Base-by-base conservation (phyloP, 345 rosid genomes). In the Arabidopsis arenosa region DNA sequence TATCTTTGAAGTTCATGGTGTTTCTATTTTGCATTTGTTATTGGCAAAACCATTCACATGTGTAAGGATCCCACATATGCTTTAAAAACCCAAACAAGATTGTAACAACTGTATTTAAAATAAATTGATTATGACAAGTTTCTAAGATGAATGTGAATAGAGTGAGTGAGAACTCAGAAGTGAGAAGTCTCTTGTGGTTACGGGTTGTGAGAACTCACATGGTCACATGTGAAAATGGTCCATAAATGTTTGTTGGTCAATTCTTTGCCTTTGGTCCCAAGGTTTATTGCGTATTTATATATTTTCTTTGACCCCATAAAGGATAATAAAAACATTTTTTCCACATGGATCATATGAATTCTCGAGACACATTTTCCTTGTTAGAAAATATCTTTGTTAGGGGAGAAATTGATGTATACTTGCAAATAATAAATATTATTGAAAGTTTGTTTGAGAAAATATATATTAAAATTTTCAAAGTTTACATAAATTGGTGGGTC, bases 141-240 rank as follows among this genome's bases (percentile, higher is more conserved):
- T 39, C 11, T 28, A 49, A 51, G 1, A n/a, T 49, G 63, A 48
- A 49, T 65, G 63, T 18, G 21, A 18, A 18, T 18, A 18, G 21
- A 18, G 21, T 18, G 21, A 18, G 66, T 77, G 66, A 76, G 53
- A 66, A 56, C 37, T 55, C 21, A 35, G 59, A 61, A 41, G 47
- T 62, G 70, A 17, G 68, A 65, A 66, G 63, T 72, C 77, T 72
- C 63, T 21, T 65, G 66, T 64, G 77, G 55, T 58, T 58, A 77
- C 56, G 54, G 60, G 47, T 43, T 71, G 72, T 56, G 36, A 33
- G 63, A 72, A 52, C 58, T 66, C 81, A 78, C 81, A 72, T 78
- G 81, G 75, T 41, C 58, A 51, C 81, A 78, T 66, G 77, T 78
- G 81, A 59, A 35, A 59, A 66, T 72, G 62, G 76, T 71, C 61